Evolutionary conservation across 371 early-diverging fungal species (phyloP).

Genomic region (Mucor velutinosus): DNA sequence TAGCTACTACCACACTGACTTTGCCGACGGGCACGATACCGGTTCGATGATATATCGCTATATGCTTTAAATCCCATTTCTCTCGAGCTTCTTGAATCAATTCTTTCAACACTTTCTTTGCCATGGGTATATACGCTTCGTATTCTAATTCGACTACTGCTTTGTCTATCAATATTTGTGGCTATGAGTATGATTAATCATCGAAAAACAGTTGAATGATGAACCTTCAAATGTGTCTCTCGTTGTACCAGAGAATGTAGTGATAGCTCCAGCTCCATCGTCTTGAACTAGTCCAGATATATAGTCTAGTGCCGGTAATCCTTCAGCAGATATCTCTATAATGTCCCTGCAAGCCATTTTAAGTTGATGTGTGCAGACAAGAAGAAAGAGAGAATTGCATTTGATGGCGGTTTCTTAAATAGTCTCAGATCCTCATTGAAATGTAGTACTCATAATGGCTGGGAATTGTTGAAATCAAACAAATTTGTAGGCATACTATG

Average conservation of each 20-base stretch:
- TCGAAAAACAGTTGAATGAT: background rate
- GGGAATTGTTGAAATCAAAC: no score
- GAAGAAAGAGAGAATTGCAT: background rate
- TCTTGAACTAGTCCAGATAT: constrained; percentile 60
- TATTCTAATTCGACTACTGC: constrained; percentile 76
- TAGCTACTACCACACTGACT: constrained; percentile 79
- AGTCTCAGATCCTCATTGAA: background rate
- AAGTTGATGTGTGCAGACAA: background rate
- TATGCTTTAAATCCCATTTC: constrained; percentile 67
- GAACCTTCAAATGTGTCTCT: constrained; percentile 80
- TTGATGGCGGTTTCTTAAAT: background rate
- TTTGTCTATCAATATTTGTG: constrained; percentile 47
- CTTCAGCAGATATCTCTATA: constrained; percentile 52
- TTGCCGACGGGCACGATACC: constrained; percentile 82
- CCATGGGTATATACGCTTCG: constrained; percentile 85
- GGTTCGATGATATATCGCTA: constrained; percentile 76
- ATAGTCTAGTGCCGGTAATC: constrained; percentile 49
- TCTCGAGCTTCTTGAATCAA: constrained; percentile 64
- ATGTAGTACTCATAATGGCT: background rate
- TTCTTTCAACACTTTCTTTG: constrained; percentile 60
- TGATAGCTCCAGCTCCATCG: constrained; percentile 79
- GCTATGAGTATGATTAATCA: background rate
- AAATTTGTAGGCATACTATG: no score
- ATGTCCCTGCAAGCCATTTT: constrained; percentile 24
- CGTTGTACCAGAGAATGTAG: constrained; percentile 86